Evolutionary conservation across 1,139 yeast genomes (phyloP), one percentile per base, ranked within the genome.

Genomic region (Yamadazyma buinensis): DNA sequence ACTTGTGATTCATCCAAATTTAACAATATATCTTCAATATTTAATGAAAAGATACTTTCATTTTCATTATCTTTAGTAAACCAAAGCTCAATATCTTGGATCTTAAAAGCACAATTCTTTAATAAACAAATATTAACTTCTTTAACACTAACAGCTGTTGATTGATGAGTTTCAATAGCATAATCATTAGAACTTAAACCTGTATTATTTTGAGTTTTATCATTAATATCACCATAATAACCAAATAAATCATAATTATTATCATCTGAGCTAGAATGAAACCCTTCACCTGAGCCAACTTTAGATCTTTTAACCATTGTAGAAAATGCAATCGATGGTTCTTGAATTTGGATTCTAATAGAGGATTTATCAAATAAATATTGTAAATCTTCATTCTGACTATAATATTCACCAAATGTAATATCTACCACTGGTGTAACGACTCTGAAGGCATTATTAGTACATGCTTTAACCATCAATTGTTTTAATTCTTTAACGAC

Each of bases 341-440:
- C 72, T 4, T 50, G 25, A 2, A 67, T 35, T 8, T 49, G 50
- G 1, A 71, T 3, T 25, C 55, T 57, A 2, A 62, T 26, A 5
- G 8, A 17, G 1, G 33, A 19, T 4, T 25, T 24, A 5, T 26
- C 18, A 12, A 7, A 14, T n/a, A 27, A 23, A 17, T 23, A 20
- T 10, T 35, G 24, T 20, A 32, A 23, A 15, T 29, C 29, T 8
- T 26, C 28, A 12, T 25, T 26, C 3, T 24, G n/a, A 13, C 18
- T 47, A 2, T 47, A 48, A 33, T 60, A 51, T 2, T 61, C 63
- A 1, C 81, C 78, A 32, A 78, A 57, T 29, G 65, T 66, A 3
- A 83, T 13, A 19, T 64, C 58, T 1, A 79, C 40, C 5, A 61
- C 58, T 0, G 82, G 80, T 3, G 79, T 52, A 1, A 77, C 72